Evolutionary conservation across 192 early-diverging fungal genomes (phyloP).

Genomic region (Podila epigama): DNA sequence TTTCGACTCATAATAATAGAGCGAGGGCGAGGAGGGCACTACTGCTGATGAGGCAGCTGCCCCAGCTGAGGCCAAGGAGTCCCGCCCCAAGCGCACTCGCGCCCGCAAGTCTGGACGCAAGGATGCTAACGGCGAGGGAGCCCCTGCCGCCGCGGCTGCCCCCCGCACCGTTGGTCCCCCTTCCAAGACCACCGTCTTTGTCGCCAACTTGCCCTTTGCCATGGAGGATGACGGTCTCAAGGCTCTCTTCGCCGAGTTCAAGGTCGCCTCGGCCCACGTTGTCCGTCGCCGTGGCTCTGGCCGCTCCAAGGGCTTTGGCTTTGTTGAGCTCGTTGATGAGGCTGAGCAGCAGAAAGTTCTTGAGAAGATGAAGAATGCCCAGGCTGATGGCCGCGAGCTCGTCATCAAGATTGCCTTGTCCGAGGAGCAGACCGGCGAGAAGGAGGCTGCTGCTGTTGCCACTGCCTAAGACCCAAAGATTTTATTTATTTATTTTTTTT

Average conservation of each 20-base stretch:
- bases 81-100: slow-evolving; percentile 28
- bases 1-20: slow-evolving; percentile 7
- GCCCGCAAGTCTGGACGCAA: slow-evolving; percentile 20
- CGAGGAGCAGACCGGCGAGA: slow-evolving; percentile 50
- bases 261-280: slow-evolving; percentile 77
- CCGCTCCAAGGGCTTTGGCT: slow-evolving; percentile 94
- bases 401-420: slow-evolving; percentile 68
- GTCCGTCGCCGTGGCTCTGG: slow-evolving; percentile 70
- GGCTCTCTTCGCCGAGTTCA: slow-evolving; percentile 75
- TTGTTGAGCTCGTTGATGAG: slow-evolving; percentile 83
- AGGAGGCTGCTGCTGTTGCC: neutral
- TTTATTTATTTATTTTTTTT: neutral
- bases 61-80: slow-evolving; percentile 38
- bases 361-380: slow-evolving; percentile 63
- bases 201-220: slow-evolving; percentile 83
- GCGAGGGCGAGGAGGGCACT: slow-evolving; percentile 46
- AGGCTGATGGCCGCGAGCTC: slow-evolving; percentile 73
- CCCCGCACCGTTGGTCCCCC: slow-evolving; percentile 55
- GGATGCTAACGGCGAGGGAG: slow-evolving; percentile 38
- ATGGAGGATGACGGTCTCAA: slow-evolving; percentile 74
- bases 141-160: slow-evolving; percentile 33
- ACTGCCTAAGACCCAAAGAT: neutral
- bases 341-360: slow-evolving; percentile 81
- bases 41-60: slow-evolving; percentile 21
- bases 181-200: slow-evolving; percentile 77